Evolutionary conservation across 2,329 filamentous ascomycete species (phyloP).

Genomic region (Aspergillus sp.): DNA sequence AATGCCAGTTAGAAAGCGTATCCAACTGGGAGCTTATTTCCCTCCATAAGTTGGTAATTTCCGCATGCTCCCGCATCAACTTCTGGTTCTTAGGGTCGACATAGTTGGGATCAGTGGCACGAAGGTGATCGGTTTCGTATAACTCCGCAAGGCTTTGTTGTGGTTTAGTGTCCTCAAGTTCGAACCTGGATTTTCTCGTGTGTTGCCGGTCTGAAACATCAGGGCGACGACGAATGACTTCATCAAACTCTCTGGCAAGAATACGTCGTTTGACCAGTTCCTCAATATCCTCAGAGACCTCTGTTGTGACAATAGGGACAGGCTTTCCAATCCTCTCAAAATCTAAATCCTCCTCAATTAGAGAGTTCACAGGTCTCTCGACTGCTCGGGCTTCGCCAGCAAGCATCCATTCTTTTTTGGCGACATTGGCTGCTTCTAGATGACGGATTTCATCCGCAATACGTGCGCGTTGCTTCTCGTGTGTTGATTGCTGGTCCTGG

Average conservation of each 20-base stretch:
- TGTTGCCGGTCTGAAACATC: conserved; percentile 62
- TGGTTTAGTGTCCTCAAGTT: conserved; percentile 83
- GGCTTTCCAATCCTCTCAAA: conserved; percentile 95
- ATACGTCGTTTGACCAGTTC: conserved; percentile 92
- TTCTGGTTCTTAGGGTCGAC: conserved; percentile 80
- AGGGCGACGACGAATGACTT: conserved; percentile 76
- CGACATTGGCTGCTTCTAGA: conserved; percentile 82
- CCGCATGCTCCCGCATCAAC: conserved; percentile 72
- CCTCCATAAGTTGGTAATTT: conserved; percentile 79
- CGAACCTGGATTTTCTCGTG: conserved; percentile 66
- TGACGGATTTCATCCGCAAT: conserved; percentile 85
- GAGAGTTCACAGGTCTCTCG: conserved; percentile 82
- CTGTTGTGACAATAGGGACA: conserved; percentile 86
- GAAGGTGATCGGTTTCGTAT: conserved; percentile 89
- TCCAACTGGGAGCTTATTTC: conserved; percentile 77
- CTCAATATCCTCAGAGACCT: conserved; percentile 87
- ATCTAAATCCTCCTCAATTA: conserved; percentile 90
- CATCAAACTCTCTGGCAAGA: conserved; percentile 84
- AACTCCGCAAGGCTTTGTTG: conserved; percentile 83
- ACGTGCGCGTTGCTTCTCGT: conserved; percentile 82
- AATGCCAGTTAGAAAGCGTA: conserved; percentile 87
- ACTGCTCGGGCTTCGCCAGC: conserved; percentile 79
- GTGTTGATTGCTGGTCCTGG: conserved; percentile 55
- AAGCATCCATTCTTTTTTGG: conserved; percentile 86
- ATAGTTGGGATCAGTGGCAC: conserved; percentile 71